These are phyloP conservation scores for Geum urbanum DNA, from an alignment of 306 rosid genomes.

Conservation along the genomic window DNA sequence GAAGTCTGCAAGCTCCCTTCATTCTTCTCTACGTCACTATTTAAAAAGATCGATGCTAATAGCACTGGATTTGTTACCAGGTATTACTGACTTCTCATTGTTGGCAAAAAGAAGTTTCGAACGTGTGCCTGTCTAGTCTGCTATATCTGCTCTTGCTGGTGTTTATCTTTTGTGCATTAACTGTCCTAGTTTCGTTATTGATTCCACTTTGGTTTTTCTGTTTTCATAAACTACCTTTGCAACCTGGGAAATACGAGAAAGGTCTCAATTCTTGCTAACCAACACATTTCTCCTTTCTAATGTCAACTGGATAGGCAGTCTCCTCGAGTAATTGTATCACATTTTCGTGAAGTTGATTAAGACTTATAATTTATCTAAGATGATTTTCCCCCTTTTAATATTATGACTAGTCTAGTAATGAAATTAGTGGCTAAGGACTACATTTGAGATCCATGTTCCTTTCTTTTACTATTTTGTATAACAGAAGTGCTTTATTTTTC, in stretches of 20 bases:
- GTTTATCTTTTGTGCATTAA: not conserved
- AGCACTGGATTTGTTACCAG: conserved; percentile 82
- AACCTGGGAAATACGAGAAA: not conserved
- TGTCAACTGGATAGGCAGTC: not conserved
- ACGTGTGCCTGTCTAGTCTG: not conserved
- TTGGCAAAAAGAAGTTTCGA: conserved; percentile 10
- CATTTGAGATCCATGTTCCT: not conserved
- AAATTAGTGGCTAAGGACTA: not conserved
- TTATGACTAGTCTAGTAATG: not conserved
- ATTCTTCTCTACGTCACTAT: conserved; percentile 69
- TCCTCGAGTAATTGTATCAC: not conserved
- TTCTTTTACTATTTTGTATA: not conserved
- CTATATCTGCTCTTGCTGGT: not conserved
- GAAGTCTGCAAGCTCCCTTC: conserved; percentile 98
- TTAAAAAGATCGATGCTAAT: conserved; percentile 70
- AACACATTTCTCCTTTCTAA: not conserved
- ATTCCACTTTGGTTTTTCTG: not conserved
- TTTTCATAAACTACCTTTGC: not conserved
- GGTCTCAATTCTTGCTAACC: not conserved
- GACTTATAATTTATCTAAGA: not conserved
- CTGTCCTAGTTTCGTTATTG: not conserved
- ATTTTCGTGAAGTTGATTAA: not conserved
- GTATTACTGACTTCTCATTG: conserved; percentile 36
- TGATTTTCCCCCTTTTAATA: not conserved
- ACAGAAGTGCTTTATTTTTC: not conserved